These are phyloP conservation scores for Amoeboaphelidium occidentale DNA, from an alignment of 371 early-diverging fungal species.

Conservation along the genomic window DNA sequence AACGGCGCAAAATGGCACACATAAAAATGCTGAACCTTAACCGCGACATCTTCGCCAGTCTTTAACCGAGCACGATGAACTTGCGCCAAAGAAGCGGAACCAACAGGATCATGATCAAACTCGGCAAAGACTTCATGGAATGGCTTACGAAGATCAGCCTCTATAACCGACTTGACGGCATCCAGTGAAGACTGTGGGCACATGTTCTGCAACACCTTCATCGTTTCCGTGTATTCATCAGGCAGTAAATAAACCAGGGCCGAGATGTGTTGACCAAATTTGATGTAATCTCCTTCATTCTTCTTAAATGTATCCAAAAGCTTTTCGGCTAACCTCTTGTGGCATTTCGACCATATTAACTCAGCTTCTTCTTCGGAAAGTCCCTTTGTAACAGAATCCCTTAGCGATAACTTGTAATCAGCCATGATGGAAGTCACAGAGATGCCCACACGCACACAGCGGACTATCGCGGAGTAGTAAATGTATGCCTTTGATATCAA, in stretches of 20 bases:
- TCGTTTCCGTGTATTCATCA: constrained; percentile 54
- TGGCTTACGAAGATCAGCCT: constrained; percentile 31
- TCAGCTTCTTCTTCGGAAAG: constrained; percentile 2
- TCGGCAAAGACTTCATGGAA: constrained; percentile 32
- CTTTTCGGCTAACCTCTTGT: constrained; percentile 22
- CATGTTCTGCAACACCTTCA: constrained; percentile 61
- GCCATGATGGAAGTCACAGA: constrained; percentile 22
- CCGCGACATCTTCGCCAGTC: constrained; percentile 33
- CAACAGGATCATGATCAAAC: constrained; percentile 47
- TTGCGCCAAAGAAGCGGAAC: constrained; percentile 63
- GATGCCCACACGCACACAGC: constrained; percentile 18
- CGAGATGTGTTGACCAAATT: constrained; percentile 63
- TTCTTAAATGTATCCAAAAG: constrained; percentile 22
- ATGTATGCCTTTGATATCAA: no score
- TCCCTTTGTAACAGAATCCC: constrained; percentile 3
- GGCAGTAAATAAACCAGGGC: constrained; percentile 70
- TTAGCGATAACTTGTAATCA: constrained; percentile 33
- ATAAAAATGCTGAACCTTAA: constrained; percentile 72
- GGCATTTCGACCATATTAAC: constrained; percentile 6
- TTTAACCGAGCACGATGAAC: constrained; percentile 46
- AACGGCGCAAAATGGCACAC: constrained; percentile 41
- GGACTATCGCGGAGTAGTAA: constrained; percentile 20
- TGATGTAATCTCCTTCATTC: constrained; percentile 75
- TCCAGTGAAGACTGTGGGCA: constrained; percentile 44
- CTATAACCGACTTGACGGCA: constrained; percentile 38